These are phyloP conservation scores for Neurospora sp. DNA, from an alignment of 495 filamentous ascomycete genomes.

Conservation along the genomic window DNA sequence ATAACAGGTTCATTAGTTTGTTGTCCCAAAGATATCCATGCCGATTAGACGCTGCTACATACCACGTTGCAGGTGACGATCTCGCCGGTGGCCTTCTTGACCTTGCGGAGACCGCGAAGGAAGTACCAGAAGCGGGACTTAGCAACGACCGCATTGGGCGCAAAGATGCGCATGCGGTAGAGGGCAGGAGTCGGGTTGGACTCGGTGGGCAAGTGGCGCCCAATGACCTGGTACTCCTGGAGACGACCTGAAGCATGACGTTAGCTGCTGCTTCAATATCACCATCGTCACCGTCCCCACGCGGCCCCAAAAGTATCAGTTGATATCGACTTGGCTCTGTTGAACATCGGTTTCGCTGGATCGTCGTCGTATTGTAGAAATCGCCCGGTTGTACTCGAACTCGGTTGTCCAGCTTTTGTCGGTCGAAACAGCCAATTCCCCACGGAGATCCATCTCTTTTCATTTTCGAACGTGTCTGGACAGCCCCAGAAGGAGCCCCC, in stretches of 20 bases:
- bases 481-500: not conserved
- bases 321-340: not conserved
- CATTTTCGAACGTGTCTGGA: not conserved
- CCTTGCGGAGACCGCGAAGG: slow-evolving; percentile 93
- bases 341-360: not conserved
- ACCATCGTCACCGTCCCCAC: not conserved
- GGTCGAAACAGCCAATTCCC: not conserved
- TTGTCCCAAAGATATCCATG: slow-evolving; percentile 2
- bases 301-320: not conserved
- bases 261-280: slow-evolving; percentile 5
- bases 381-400: not conserved
- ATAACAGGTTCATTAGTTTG: not conserved
- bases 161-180: slow-evolving; percentile 99
- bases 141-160: slow-evolving; percentile 91
- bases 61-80: slow-evolving; percentile 95
- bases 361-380: not conserved
- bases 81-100: slow-evolving; percentile 99
- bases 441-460: not conserved
- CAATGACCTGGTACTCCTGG: slow-evolving; percentile 99
- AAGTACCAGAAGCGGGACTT: slow-evolving; percentile 99
- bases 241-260: slow-evolving; percentile 67
- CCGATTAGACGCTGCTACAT: slow-evolving; percentile 29
- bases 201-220: slow-evolving; percentile 95
- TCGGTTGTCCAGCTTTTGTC: not conserved
- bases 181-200: slow-evolving; percentile 90